Conservation (phyloP, 345 rosid species). For the Turnera subulata region DNA sequence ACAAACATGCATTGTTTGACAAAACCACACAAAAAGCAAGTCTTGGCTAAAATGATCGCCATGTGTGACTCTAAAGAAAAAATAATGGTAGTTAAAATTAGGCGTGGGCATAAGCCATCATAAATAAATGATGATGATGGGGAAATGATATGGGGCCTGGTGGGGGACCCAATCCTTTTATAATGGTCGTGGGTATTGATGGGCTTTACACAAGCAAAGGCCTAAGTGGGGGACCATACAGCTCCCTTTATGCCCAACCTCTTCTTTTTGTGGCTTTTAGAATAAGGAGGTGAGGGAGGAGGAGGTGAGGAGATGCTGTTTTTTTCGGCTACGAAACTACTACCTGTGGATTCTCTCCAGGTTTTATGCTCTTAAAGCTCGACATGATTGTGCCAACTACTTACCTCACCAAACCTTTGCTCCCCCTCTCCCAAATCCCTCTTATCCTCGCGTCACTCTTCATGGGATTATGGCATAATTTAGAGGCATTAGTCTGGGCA, state of each 20-base stretch:
- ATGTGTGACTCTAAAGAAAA: conserved; percentile 7
- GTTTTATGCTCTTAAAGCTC: conserved; percentile 59
- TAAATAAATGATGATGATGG: conserved; percentile 50
- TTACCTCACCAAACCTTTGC: not conserved
- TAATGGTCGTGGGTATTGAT: conserved; percentile 19
- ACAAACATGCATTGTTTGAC: too few species aligned
- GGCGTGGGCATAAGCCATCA: conserved; percentile 52
- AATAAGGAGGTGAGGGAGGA: not conserved
- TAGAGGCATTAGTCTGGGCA: too few species aligned
- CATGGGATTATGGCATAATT: too few species aligned
- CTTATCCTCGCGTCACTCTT: too few species aligned
- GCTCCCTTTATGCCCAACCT: conserved; percentile 22
- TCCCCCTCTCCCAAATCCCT: too few species aligned
- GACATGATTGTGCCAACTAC: conserved; percentile 34
- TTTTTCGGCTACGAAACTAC: too few species aligned
- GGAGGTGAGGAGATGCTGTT: too few species aligned
- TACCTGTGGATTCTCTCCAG: conserved; percentile 39
- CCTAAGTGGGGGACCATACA: conserved; percentile 24
- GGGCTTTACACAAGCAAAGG: conserved; percentile 13
- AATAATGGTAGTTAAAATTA: not conserved
- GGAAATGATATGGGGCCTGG: conserved; percentile 18
- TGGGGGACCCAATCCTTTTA: not conserved
- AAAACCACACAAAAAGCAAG: too few species aligned
- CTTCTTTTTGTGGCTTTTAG: not conserved
- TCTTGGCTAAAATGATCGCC: conserved; percentile 16